These are phyloP conservation scores for Aureobasidium musti DNA, from an alignment of 2,329 filamentous ascomycete species.

Conservation along the genomic window DNA sequence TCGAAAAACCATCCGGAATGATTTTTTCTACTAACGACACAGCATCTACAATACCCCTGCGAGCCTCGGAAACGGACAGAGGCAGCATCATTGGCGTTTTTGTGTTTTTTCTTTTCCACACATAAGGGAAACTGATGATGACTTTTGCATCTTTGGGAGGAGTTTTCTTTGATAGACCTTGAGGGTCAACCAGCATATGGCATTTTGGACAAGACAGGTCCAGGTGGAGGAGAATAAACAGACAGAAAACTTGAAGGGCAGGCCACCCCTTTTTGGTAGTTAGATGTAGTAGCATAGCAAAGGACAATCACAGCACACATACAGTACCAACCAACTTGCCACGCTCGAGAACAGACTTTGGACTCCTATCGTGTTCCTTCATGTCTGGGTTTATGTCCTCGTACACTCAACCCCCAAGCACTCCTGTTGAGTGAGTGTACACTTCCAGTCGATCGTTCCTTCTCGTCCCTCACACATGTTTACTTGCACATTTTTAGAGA, in stretches of 20 bases:
- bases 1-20: slow-evolving; percentile 19
- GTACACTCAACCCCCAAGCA: too few species aligned
- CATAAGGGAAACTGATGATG: neutral
- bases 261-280: slow-evolving; percentile 14
- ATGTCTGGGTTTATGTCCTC: neutral
- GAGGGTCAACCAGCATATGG: slow-evolving; percentile 6
- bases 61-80: slow-evolving; percentile 15
- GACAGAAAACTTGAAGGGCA: slow-evolving; percentile 6
- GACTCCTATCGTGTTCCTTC: neutral
- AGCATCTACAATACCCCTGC: slow-evolving; percentile 23
- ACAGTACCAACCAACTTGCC: neutral
- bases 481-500: too few species aligned
- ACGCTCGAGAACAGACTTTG: neutral
- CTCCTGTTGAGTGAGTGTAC: too few species aligned
- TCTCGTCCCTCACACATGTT: too few species aligned
- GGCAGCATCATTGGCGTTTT: neutral
- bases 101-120: neutral
- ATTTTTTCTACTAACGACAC: slow-evolving; percentile 24
- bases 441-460: neutral
- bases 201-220: slow-evolving; percentile 3
- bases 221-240: slow-evolving; percentile 8
- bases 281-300: slow-evolving; percentile 18
- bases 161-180: slow-evolving; percentile 15
- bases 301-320: slow-evolving; percentile 8
- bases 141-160: slow-evolving; percentile 13